Percentiles rank a stretch among this genome's conserved stretches.
Conservation (phyloP, 306 rosid species). For the Lathyrus oleraceus region DNA sequence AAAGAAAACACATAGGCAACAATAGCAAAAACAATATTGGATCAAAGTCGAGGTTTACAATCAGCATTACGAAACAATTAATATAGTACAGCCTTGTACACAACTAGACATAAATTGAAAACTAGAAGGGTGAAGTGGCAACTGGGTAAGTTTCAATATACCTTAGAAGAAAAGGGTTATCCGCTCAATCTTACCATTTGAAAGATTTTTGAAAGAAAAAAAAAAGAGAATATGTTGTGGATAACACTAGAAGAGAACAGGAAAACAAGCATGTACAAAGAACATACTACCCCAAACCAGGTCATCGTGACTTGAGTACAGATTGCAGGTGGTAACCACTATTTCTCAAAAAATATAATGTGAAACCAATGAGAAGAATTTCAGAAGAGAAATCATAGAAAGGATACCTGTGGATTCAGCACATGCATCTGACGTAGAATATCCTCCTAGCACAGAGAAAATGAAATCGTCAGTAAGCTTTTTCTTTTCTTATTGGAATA, state of each 20-base stretch:
- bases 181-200: neutral
- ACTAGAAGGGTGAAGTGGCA: conserved; percentile 1
- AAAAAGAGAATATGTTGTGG: neutral
- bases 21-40: conserved; percentile 8
- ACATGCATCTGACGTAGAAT: conserved; percentile 72
- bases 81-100: conserved; percentile 6
- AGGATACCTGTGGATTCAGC: conserved; percentile 85
- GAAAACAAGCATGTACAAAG: neutral
- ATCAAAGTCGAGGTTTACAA: neutral
- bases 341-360: neutral
- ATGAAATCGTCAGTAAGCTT: conserved; percentile 39
- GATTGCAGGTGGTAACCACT: conserved; percentile 7
- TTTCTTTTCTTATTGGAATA: conserved; percentile 22
- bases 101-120: neutral
- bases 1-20: neutral
- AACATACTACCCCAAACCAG: neutral
- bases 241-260: neutral
- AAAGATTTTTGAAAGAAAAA: neutral
- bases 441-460: conserved; percentile 56
- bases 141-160: conserved; percentile 17
- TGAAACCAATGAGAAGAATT: conserved; percentile 16
- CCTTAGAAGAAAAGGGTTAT: neutral
- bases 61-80: neutral
- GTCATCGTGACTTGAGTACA: conserved; percentile 4
- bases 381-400: conserved; percentile 21